A percentile compares a stretch with the other conserved stretches of the same genome.
Conservation (phyloP, 1,139 yeast species). For the Hemisphaericaspora subhashii region DNA sequence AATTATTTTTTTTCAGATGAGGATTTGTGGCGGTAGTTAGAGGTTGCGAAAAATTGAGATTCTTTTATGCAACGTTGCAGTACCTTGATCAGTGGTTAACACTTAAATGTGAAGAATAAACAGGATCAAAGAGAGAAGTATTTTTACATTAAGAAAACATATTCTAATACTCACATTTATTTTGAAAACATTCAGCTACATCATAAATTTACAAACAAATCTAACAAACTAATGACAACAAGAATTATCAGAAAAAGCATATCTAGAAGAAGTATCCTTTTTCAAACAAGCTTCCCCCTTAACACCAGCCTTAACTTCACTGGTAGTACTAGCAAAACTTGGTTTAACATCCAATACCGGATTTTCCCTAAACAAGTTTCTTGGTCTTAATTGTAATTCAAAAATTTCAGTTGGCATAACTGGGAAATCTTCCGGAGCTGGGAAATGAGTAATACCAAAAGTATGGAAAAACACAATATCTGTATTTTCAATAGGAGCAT, state of each 20-base stretch:
- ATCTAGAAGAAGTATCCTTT: slow-evolving; percentile 42
- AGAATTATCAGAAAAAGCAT: slow-evolving; percentile 28
- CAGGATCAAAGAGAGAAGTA: too few species aligned
- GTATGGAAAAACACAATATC: slow-evolving; percentile 77
- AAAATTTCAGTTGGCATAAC: slow-evolving; percentile 86
- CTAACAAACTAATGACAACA: slow-evolving; percentile 21
- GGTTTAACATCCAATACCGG: slow-evolving; percentile 78
- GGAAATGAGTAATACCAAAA: slow-evolving; percentile 82
- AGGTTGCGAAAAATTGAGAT: neutral
- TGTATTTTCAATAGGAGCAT: slow-evolving; percentile 57
- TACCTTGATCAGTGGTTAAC: too few species aligned
- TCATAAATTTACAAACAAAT: neutral
- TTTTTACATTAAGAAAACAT: too few species aligned
- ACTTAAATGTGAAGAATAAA: too few species aligned
- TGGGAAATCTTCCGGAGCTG: slow-evolving; percentile 88
- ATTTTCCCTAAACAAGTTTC: slow-evolving; percentile 74
- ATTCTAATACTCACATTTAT: too few species aligned
- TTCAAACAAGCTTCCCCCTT: slow-evolving; percentile 38
- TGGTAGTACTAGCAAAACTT: slow-evolving; percentile 63
- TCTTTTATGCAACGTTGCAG: too few species aligned
- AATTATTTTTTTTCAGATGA: slow-evolving; percentile 1
- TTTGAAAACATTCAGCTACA: too few species aligned
- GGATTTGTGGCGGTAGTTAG: too few species aligned
- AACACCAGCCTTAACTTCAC: slow-evolving; percentile 49
- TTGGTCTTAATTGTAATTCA: slow-evolving; percentile 71